Evolutionary conservation across 805 yeast species (phyloP), one percentile per base, ranked within the genome.

Genomic region (Cyberlindnera japonica): DNA sequence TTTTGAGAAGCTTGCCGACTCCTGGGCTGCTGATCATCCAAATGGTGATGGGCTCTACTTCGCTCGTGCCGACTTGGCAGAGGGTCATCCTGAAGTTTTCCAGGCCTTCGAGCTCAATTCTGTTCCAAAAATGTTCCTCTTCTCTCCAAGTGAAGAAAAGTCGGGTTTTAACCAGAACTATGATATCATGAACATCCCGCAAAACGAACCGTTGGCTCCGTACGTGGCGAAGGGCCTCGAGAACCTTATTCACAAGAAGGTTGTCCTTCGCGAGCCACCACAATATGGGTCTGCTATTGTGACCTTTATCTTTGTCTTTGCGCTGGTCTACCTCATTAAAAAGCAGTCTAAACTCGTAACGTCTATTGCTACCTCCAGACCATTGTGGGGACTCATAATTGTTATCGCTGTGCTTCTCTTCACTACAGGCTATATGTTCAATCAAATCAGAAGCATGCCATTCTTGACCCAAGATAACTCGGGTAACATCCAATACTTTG

Each of bases 401-500:
- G 68, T 85, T n/a, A 66, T 83, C 41, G 52, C 75, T 15, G 73
- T 86, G 26, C 67, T 90, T 44, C 65, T 89, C 51, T 85, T 90
- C 69, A 79, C 76, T 35, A 71, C 91, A 7, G 99, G 99, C 14
- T 84, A 89, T 65, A 93, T 93, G 99, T 93, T 79, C 74, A 90
- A 88, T 61, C 75, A 77, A 50, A 93, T 93, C 48, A 78, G 97
- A 62, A 74, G 75, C 27, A 59, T 68, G 19, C 73, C 64, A 33
- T 85, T 81, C 57, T 68, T 81, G 30, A 72, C 72, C 49, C 70
- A 67, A 24, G 62, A 58, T 18, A 54, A 49, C 8, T 49, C 57
- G 31, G 74, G 72, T 17, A 51, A 51, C 8, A 54, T 64, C 13
- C 69, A 51, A 29, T 81, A 77, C 57, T 68, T 77, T 32, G 47